Percentiles rank a stretch among this genome's conserved stretches.
Conservation (phyloP, 140 eudicot species). For the Oenanthe javanica region DNA sequence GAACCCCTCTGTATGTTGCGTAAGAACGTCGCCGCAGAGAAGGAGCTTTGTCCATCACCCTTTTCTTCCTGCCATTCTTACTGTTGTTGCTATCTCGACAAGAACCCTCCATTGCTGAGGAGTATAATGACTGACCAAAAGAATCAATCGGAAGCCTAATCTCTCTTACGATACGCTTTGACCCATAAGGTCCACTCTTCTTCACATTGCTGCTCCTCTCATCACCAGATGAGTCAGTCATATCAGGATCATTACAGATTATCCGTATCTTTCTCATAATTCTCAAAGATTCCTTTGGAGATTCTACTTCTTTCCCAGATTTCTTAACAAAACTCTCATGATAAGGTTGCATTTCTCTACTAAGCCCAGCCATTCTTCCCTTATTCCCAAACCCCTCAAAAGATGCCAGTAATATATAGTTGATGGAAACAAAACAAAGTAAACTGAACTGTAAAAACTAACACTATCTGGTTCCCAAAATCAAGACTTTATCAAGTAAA, state of each 20-base stretch:
- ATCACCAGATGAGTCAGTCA: slow-evolving; percentile 79
- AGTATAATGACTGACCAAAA: neutral
- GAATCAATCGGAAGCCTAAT: slow-evolving; percentile 35
- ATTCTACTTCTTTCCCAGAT: slow-evolving; percentile 13
- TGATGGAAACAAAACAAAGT: neutral
- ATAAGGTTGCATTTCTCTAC: slow-evolving; percentile 2
- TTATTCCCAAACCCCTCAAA: slow-evolving; percentile 16
- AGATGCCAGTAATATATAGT: slow-evolving; percentile 5
- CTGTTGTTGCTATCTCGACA: slow-evolving; percentile 55
- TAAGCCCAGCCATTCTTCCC: slow-evolving; percentile 23
- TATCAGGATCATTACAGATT: slow-evolving; percentile 63
- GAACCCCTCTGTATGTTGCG: slow-evolving; percentile 70
- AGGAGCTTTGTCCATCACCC: slow-evolving; percentile 21
- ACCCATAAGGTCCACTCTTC: slow-evolving; percentile 14
- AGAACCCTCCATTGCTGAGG: slow-evolving; percentile 29
- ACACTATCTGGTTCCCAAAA: neutral
- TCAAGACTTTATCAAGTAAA: slow-evolving; percentile 18
- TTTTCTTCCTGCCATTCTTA: slow-evolving; percentile 15
- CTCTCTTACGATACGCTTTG: slow-evolving; percentile 51
- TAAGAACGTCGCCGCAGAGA: slow-evolving; percentile 15
- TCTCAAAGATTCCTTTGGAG: slow-evolving; percentile 6
- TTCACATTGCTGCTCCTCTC: slow-evolving; percentile 20
- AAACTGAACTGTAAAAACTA: neutral
- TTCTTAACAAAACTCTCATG: slow-evolving; percentile 14
- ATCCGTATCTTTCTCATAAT: slow-evolving; percentile 51